Base-by-base conservation (phyloP, 129 eudicot genomes). In the Deinandra increscens region DNA sequence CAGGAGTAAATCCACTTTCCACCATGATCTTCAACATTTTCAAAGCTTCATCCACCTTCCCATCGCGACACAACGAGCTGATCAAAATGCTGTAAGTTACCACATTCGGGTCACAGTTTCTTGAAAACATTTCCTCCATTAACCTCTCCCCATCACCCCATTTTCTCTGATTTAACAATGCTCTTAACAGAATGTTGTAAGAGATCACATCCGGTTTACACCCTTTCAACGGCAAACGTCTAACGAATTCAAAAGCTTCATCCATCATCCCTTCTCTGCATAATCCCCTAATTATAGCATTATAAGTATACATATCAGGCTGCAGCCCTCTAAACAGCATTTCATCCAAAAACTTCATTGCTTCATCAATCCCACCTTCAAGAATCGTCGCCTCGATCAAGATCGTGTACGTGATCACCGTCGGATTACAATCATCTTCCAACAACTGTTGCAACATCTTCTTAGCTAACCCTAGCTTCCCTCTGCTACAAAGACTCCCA, bases 271-370 rank as follows among this genome's bases (percentile, higher is more conserved):
- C 85, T 78, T 89, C 90, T 66, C 83, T 69, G 54, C 96, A 89
- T 78, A 89, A 62, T 50, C 88, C 96, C 60, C 90, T 78, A 7
- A 89, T 80, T 14, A 89, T 72, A 18, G 88, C 84, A 70, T 86
- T 89, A 42, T 84, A 86, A 2, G 96, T 84, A 39, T 77, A 86
- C 89, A 82, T 84, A 78, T 89, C 93, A 19, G 90, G 90, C 51
- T 78, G 84, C 22, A 89, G 84, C 46, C 90, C 83, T 80, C 73
- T 84, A 3, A 71, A 51, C 63, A 89, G 51, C 96, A 89, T 86
- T 51, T 82, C 80, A 70, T 89, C 90, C 0, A 89, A 55, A 43
- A 89, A 86, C 84, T 84, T 84, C 93, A 86, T 79, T 5, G 92
- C 89, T 72, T 86, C 82, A 41, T 56, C 66, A 42, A 78, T 72